These are phyloP conservation scores for Elsinoe australis DNA, from an alignment of 2,329 filamentous ascomycete species.

Conservation along the genomic window DNA sequence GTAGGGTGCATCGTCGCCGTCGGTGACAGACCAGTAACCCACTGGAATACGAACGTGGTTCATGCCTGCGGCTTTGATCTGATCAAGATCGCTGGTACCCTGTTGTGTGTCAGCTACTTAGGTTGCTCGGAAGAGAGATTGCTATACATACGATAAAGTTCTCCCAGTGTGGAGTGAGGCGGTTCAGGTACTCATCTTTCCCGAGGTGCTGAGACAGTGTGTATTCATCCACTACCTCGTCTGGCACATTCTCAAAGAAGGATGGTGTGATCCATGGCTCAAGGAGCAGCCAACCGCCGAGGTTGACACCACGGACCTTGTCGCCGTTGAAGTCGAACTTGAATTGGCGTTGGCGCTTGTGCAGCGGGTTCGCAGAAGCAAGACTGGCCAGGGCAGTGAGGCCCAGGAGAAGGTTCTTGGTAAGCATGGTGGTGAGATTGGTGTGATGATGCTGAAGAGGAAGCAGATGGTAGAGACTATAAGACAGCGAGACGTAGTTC, in stretches of 20 bases:
- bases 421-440: constrained; percentile 9
- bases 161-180: constrained; percentile 51
- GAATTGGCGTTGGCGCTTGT: constrained; percentile 24
- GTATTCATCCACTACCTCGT: constrained; percentile 49
- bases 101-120: background rate
- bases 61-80: constrained; percentile 50
- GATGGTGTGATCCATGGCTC: constrained; percentile 55
- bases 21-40: constrained; percentile 56
- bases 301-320: constrained; percentile 57
- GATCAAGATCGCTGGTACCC: constrained; percentile 46
- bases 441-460: constrained; percentile 6
- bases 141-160: constrained; percentile 44
- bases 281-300: constrained; percentile 58
- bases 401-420: constrained; percentile 14
- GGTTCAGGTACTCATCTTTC: constrained; percentile 39
- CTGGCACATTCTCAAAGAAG: constrained; percentile 45
- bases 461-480: constrained; percentile 12
- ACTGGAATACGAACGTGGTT: constrained; percentile 60
- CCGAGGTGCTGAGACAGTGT: constrained; percentile 46
- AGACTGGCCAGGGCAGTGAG: constrained; percentile 14
- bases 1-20: constrained; percentile 49
- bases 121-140: constrained; percentile 22
- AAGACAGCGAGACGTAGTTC: constrained; percentile 5
- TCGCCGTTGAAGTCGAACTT: constrained; percentile 47
- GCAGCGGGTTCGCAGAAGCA: constrained; percentile 1